These are phyloP conservation scores for Tubosaeta brunneosetosa DNA, from an alignment of 768 basidiomycete genomes.

Conservation along the genomic window DNA sequence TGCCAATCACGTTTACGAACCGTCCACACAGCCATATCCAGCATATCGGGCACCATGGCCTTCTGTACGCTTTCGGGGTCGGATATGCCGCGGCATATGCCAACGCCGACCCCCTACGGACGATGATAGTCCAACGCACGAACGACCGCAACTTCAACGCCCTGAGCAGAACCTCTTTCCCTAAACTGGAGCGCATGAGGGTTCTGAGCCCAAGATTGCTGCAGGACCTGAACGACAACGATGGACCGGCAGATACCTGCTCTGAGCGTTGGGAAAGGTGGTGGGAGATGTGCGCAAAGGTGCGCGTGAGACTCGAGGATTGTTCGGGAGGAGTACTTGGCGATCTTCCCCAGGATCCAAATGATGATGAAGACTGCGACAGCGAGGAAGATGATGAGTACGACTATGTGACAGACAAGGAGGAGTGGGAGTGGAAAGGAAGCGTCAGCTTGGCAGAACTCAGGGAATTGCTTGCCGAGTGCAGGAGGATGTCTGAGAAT, in stretches of 20 bases:
- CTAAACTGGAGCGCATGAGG: conserved; percentile 54
- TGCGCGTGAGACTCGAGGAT: conserved; percentile 64
- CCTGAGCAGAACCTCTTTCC: conserved; percentile 50
- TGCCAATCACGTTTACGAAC: conserved; percentile 38
- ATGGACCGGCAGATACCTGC: conserved; percentile 42
- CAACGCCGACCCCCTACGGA: conserved; percentile 39
- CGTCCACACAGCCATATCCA: conserved; percentile 54
- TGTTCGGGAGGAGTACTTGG: conserved; percentile 68
- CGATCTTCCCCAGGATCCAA: conserved; percentile 28
- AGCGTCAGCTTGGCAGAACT: conserved; percentile 39
- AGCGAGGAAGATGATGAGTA: conserved; percentile 32
- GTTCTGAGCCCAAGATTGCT: conserved; percentile 54
- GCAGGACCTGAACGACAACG: conserved; percentile 48
- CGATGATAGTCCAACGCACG: conserved; percentile 43
- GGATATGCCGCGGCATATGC: conserved; percentile 45
- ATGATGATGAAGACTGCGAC: conserved; percentile 31
- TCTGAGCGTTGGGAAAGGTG: conserved; percentile 63
- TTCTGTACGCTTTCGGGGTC: conserved; percentile 65
- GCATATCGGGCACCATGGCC: conserved; percentile 65
- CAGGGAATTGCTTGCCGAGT: conserved; percentile 54
- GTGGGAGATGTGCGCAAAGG: conserved; percentile 50
- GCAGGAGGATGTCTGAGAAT: conserved; percentile 41
- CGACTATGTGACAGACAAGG: conserved; percentile 30
- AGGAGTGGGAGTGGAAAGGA: conserved; percentile 25
- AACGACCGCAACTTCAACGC: conserved; percentile 67